phyloP scores from a whole-genome alignment of 2,329 filamentous ascomycete genomes.

The Grosmannia serpens region DNA sequence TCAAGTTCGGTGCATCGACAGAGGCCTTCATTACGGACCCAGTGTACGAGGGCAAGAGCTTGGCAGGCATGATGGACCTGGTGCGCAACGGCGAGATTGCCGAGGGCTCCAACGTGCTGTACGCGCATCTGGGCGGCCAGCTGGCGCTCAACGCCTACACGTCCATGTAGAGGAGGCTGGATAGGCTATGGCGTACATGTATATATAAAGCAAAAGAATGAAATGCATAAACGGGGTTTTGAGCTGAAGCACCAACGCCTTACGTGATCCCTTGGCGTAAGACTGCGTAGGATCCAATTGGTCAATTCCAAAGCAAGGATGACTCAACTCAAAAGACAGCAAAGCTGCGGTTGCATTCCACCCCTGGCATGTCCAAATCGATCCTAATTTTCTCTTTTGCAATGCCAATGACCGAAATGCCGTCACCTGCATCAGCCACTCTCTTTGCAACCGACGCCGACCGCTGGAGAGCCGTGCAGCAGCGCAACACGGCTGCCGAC shows the following conservation, averaged over 20 bases:
- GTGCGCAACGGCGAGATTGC: slow-evolving; percentile 49
- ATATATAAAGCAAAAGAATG: neutral
- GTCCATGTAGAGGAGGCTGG: slow-evolving; percentile 17
- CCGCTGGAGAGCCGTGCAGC: slow-evolving; percentile 25
- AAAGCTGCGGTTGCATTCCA: no score
- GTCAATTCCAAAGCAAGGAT: neutral
- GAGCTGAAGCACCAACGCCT: no score
- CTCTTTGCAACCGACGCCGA: slow-evolving; percentile 13
- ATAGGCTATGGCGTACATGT: neutral
- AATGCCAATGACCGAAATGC: neutral
- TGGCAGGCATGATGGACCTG: slow-evolving; percentile 61
- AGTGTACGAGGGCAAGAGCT: slow-evolving; percentile 65
- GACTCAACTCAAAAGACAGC: neutral
- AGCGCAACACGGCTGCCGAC: slow-evolving; percentile 24
- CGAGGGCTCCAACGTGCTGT: slow-evolving; percentile 52
- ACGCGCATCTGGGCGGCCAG: slow-evolving; percentile 61
- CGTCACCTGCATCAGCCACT: neutral
- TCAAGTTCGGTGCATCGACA: slow-evolving; percentile 54
- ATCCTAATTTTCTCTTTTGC: neutral
- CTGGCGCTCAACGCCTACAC: slow-evolving; percentile 59
- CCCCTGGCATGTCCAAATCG: neutral
- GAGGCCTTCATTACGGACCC: slow-evolving; percentile 67
- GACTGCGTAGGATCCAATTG: no score
- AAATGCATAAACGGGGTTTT: neutral
- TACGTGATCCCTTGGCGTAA: no score